These are phyloP conservation scores for Nothophaeocryptopus gaeumannii DNA, from an alignment of 2,329 filamentous ascomycete species.

Conservation along the genomic window DNA sequence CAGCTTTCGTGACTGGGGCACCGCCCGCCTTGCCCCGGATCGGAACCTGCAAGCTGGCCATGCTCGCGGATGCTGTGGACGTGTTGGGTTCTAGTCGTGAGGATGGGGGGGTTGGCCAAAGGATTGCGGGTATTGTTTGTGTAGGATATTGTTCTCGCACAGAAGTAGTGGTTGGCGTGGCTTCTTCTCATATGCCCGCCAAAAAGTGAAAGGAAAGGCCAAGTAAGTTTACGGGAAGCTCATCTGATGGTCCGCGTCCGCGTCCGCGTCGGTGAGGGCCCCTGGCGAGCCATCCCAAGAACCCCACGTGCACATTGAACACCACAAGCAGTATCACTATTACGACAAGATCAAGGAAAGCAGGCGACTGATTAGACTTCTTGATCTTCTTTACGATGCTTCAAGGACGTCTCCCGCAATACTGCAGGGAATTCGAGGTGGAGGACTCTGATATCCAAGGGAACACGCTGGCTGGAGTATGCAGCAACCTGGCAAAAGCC, in stretches of 20 bases:
- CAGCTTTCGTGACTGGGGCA: conserved; percentile 76
- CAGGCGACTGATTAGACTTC: conserved; percentile 69
- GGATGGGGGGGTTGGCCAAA: not conserved
- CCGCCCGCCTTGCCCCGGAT: conserved; percentile 33
- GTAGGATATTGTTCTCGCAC: too few relatives aligned
- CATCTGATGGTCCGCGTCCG: too few relatives aligned
- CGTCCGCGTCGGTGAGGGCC: too few relatives aligned
- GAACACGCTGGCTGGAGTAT: conserved; percentile 58
- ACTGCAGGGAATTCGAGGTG: conserved; percentile 73
- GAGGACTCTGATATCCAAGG: conserved; percentile 82
- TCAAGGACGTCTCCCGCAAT: conserved; percentile 78
- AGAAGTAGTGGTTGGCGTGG: too few relatives aligned
- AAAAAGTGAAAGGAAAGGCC: too few relatives aligned
- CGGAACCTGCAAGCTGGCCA: conserved; percentile 32
- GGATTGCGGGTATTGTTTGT: too few relatives aligned
- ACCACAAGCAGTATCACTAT: conserved; percentile 57
- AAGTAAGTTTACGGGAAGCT: too few relatives aligned
- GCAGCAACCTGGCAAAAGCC: conserved; percentile 37
- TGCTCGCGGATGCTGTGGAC: conserved; percentile 5
- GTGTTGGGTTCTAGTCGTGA: too few relatives aligned
- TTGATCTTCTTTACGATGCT: conserved; percentile 75
- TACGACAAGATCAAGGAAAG: conserved; percentile 68
- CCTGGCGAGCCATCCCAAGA: too few relatives aligned
- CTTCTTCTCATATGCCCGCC: too few relatives aligned
- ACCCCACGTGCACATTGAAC: conserved; percentile 34